These are phyloP conservation scores for Phytopythium ostracodes DNA, from an alignment of 352 stramenopile genomes.

Conservation along the genomic window DNA sequence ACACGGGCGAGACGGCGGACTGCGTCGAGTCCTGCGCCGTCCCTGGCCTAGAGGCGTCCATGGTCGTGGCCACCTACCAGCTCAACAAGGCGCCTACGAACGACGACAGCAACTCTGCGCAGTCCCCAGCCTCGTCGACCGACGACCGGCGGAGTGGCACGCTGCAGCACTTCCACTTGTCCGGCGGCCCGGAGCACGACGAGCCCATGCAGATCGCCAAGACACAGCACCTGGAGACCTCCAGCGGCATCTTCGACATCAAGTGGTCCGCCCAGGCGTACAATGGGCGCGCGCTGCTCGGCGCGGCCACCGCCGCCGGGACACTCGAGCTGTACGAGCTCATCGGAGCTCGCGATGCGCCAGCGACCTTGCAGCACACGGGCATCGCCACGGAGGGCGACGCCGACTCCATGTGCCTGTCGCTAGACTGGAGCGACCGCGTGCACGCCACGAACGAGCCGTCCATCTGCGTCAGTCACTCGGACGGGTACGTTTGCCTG, in stretches of 20 bases:
- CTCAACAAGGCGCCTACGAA: slow-evolving; percentile 43
- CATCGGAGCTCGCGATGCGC: background rate
- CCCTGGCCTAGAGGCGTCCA: slow-evolving; percentile 46
- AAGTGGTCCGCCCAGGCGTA: slow-evolving; percentile 68
- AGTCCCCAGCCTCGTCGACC: slow-evolving; percentile 3
- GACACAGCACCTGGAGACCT: slow-evolving; percentile 32
- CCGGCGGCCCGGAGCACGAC: slow-evolving; percentile 16
- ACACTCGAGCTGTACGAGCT: slow-evolving; percentile 67
- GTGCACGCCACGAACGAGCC: slow-evolving; percentile 40
- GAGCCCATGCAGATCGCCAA: slow-evolving; percentile 37
- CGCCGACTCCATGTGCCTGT: slow-evolving; percentile 68
- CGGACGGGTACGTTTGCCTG: slow-evolving; percentile 49
- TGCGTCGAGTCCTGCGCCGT: slow-evolving; percentile 81
- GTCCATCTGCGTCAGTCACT: slow-evolving; percentile 75
- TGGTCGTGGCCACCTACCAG: slow-evolving; percentile 81
- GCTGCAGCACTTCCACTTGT: slow-evolving; percentile 62
- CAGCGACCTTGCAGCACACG: slow-evolving; percentile 24
- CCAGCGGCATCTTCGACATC: slow-evolving; percentile 80
- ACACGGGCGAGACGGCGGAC: slow-evolving; percentile 76
- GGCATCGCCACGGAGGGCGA: slow-evolving; percentile 30
- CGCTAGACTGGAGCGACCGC: slow-evolving; percentile 83
- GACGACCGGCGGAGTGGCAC: slow-evolving; percentile 54
- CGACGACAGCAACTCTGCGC: slow-evolving; percentile 4
- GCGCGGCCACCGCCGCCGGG: slow-evolving; percentile 54
- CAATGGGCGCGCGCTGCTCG: slow-evolving; percentile 50